Evolutionary conservation across 768 basidiomycete species (phyloP).

Genomic region (Rhodotorula diobovata): DNA sequence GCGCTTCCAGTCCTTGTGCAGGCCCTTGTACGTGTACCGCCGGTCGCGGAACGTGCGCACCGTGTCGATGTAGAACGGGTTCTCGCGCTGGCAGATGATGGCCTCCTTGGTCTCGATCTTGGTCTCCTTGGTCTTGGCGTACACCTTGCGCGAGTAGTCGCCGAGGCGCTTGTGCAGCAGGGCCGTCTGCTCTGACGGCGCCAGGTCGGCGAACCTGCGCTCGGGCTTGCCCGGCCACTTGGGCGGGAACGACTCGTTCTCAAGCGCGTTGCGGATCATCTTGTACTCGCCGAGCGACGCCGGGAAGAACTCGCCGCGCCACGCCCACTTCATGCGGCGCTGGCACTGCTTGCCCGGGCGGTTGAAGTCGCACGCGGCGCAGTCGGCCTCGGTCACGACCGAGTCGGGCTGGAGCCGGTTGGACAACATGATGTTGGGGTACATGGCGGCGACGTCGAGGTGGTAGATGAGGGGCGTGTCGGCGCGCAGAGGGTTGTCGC

Average conservation of each 20-base stretch:
- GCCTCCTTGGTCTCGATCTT: conserved; percentile 87
- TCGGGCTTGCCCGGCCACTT: conserved; percentile 67
- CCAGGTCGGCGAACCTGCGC: conserved; percentile 76
- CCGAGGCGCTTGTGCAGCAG: conserved; percentile 93
- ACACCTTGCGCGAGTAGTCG: conserved; percentile 97
- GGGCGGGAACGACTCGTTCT: conserved; percentile 86
- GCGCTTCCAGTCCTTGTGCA: conserved; percentile 99
- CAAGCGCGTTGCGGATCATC: conserved; percentile 95
- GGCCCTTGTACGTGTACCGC: conserved; percentile 96
- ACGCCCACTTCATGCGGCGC: conserved; percentile 90
- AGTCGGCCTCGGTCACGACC: conserved; percentile 90
- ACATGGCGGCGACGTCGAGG: conserved; percentile 98
- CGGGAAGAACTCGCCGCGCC: conserved; percentile 98
- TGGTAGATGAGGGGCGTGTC: conserved; percentile 98
- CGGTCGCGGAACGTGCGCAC: conserved; percentile 95
- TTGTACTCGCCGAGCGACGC: conserved; percentile 95
- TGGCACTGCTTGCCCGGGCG: conserved; percentile 93
- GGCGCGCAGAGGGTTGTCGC: conserved; percentile 78
- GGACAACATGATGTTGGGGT: conserved; percentile 99
- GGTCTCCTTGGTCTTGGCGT: conserved; percentile 97
- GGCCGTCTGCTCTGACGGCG: conserved; percentile 78
- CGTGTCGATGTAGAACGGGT: conserved; percentile 98
- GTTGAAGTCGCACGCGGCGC: conserved; percentile 97
- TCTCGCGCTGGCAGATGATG: conserved; percentile 95
- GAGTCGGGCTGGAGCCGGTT: conserved; percentile 98